Percentiles rank a stretch among this genome's conserved stretches.
These are phyloP conservation scores for Teratosphaeria pseudoeucalypti DNA, from an alignment of 2,329 filamentous ascomycete genomes.

Conservation along the genomic window DNA sequence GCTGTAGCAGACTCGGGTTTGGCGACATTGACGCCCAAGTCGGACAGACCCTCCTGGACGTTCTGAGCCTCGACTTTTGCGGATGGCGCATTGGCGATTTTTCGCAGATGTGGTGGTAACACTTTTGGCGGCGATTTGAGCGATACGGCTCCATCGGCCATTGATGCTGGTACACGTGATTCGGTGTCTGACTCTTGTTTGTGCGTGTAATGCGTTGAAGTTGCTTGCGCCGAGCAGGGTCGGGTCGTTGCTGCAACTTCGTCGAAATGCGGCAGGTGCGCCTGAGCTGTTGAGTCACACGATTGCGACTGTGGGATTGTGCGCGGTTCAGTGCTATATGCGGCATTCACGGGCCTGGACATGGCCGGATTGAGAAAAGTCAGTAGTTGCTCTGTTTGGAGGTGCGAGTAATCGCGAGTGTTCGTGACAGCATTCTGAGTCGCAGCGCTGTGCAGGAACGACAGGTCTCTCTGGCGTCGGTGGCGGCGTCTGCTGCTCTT, in stretches of 20 bases:
- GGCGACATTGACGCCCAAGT: conserved; percentile 9
- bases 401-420: background rate
- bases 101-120: background rate
- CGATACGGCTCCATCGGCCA: background rate
- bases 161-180: background rate
- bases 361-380: background rate
- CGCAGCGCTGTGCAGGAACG: background rate
- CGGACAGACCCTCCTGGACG: conserved; percentile 10
- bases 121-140: background rate
- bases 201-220: background rate
- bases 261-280: background rate
- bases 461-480: background rate
- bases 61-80: background rate
- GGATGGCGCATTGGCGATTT: background rate
- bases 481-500: background rate
- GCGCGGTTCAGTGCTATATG: background rate
- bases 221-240: background rate
- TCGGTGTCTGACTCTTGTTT: background rate
- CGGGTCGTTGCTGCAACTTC: background rate
- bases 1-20: conserved; percentile 5
- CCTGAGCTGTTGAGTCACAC: background rate
- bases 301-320: background rate
- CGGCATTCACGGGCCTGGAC: background rate
- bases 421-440: background rate
- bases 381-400: background rate